phyloP scores from a whole-genome alignment of 768 basidiomycete species.

The Psilocybe sp. region DNA sequence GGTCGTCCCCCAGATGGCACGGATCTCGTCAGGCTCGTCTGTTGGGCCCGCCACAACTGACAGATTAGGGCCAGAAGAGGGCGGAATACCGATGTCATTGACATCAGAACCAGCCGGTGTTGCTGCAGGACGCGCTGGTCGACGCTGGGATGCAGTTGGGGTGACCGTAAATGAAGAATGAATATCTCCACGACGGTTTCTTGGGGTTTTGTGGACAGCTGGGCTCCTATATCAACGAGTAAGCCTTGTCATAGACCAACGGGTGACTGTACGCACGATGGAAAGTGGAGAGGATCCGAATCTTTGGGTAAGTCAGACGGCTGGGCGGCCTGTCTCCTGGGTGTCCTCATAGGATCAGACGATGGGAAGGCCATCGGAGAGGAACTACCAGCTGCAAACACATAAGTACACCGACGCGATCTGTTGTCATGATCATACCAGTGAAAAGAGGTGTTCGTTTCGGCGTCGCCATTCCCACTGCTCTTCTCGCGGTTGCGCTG shows the following conservation, averaged over 20 bases:
- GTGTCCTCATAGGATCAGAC: slow-evolving; percentile 55
- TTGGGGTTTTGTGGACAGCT: slow-evolving; percentile 52
- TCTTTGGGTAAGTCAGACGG: slow-evolving; percentile 39
- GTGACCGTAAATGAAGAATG: slow-evolving; percentile 75
- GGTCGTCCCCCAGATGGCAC: slow-evolving; percentile 97
- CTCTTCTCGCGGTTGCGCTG: slow-evolving; percentile 47
- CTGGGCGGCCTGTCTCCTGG: slow-evolving; percentile 31
- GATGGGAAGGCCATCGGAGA: slow-evolving; percentile 65
- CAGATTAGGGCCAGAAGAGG: slow-evolving; percentile 46
- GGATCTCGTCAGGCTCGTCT: slow-evolving; percentile 79
- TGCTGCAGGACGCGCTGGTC: slow-evolving; percentile 36
- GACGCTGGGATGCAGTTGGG: slow-evolving; percentile 40
- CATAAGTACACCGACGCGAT: slow-evolving; percentile 6
- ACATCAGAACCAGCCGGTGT: slow-evolving; percentile 53
- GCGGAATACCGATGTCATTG: slow-evolving; percentile 53
- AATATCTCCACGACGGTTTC: slow-evolving; percentile 84
- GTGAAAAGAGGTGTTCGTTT: slow-evolving; percentile 51
- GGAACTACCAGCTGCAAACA: slow-evolving; percentile 47
- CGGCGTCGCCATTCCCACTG: slow-evolving; percentile 55
- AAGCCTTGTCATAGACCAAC: not conserved
- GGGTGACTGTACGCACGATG: slow-evolving; percentile 45
- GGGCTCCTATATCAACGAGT: slow-evolving; percentile 42
- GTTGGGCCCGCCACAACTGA: slow-evolving; percentile 61
- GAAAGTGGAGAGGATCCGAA: slow-evolving; percentile 71
- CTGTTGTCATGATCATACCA: slow-evolving; percentile 29